A percentile compares a stretch with the other conserved stretches of the same genome.
Conservation (phyloP, 148 eudicot genomes). For the Nepenthes mirabilis region DNA sequence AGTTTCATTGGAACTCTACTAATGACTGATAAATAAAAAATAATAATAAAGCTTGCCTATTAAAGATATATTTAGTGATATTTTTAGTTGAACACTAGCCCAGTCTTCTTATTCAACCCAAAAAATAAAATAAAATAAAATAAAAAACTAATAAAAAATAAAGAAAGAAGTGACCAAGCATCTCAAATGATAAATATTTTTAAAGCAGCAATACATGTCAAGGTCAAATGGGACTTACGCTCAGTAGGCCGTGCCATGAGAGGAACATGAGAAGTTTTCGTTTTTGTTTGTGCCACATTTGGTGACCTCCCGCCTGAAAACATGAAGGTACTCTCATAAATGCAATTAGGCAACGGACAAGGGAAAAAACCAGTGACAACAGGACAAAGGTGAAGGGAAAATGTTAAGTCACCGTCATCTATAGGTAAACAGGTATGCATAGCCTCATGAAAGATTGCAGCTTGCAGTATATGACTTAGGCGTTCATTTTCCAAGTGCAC, state of each 20-base stretch:
- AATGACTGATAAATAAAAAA: no score
- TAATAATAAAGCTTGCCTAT: no score
- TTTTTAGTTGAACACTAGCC: no score
- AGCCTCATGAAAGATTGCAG: constrained; percentile 58
- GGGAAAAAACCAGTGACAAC: neutral
- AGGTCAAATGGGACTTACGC: constrained; percentile 38
- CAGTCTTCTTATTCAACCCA: no score
- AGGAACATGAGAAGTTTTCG: constrained; percentile 40
- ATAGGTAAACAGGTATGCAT: constrained; percentile 32
- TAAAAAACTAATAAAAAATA: no score
- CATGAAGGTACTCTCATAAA: constrained; percentile 9
- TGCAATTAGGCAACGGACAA: neutral
- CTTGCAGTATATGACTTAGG: constrained; percentile 44
- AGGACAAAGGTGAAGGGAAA: neutral
- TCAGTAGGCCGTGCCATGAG: constrained; percentile 63
- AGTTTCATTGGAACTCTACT: no score
- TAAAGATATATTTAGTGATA: no score
- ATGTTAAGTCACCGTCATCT: constrained; percentile 18
- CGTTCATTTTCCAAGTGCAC: constrained; percentile 59
- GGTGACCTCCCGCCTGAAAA: constrained; percentile 31
- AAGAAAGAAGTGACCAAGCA: no score
- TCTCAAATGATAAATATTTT: no score
- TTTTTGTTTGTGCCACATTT: constrained; percentile 14
- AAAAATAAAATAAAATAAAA: no score
- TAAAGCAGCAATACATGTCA: no score